Percentiles rank a stretch among this genome's conserved stretches.
Evolutionary conservation across 352 stramenopile species (phyloP).

Genomic region (Globisporangium nunn): DNA sequence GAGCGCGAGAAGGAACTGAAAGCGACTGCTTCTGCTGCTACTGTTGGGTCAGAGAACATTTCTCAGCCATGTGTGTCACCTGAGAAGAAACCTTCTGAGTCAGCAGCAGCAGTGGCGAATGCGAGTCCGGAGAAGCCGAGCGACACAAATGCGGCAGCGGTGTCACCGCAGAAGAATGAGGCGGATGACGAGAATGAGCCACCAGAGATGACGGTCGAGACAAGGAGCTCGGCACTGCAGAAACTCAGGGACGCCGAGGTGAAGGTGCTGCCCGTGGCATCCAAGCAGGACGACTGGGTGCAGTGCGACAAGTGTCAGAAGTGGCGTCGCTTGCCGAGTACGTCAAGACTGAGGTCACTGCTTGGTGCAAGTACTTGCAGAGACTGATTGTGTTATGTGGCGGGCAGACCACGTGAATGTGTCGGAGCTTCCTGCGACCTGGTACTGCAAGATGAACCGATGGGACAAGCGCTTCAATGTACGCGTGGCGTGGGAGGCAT

Average conservation of each 20-base stretch:
- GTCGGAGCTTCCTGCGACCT: constrained; percentile 57
- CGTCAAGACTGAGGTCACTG: constrained; percentile 2
- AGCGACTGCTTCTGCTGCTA: neutral
- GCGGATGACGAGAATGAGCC: constrained; percentile 6
- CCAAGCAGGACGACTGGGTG: constrained; percentile 83
- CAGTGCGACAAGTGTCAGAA: constrained; percentile 86
- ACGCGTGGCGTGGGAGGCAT: constrained; percentile 1
- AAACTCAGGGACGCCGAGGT: constrained; percentile 41
- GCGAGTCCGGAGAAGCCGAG: constrained; percentile 16
- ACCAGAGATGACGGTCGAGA: constrained; percentile 41
- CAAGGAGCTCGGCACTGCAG: constrained; percentile 37
- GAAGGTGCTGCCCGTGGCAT: constrained; percentile 38
- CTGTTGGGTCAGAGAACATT: too few species aligned
- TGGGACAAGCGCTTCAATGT: constrained; percentile 80
- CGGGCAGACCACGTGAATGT: constrained; percentile 71
- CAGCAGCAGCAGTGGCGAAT: constrained; percentile 1
- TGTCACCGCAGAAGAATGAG: constrained; percentile 10
- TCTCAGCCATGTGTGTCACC: constrained; percentile 2
- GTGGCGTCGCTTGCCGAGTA: constrained; percentile 75
- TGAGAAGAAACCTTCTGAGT: constrained; percentile 10
- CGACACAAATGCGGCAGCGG: neutral
- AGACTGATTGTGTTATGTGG: neutral
- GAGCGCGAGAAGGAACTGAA: constrained; percentile 17
- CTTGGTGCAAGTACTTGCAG: neutral
- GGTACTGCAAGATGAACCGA: constrained; percentile 86